Conservation (phyloP, 768 basidiomycete species). For the Boletus subcaerulescens region DNA sequence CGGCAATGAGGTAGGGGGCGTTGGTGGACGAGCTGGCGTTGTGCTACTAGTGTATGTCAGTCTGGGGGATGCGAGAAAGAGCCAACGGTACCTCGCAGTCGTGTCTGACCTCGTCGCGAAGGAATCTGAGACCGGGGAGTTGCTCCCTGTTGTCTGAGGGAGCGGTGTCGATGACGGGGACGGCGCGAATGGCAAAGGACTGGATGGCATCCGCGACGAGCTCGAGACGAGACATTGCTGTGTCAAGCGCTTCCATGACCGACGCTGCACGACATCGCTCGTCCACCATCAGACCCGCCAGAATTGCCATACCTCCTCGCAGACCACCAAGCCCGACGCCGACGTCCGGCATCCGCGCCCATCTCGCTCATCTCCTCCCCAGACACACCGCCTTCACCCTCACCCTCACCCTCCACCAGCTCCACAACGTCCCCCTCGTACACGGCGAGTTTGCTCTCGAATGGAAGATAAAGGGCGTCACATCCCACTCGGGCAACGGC, state of each 20-base stretch:
- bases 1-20: slow-evolving; percentile 74
- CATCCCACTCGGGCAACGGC: slow-evolving; percentile 38
- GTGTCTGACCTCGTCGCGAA: slow-evolving; percentile 41
- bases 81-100: slow-evolving; percentile 37
- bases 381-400: slow-evolving; percentile 66
- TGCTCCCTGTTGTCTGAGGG: slow-evolving; percentile 8
- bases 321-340: neutral
- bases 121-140: slow-evolving; percentile 40
- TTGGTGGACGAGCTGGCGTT: slow-evolving; percentile 51
- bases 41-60: slow-evolving; percentile 45
- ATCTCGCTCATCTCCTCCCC: slow-evolving; percentile 59
- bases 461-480: slow-evolving; percentile 69
- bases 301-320: neutral
- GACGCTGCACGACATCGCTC: slow-evolving; percentile 2
- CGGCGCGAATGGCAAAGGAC: slow-evolving; percentile 16
- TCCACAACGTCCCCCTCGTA: slow-evolving; percentile 70
- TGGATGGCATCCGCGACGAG: neutral
- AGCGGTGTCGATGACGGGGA: slow-evolving; percentile 31
- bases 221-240: neutral
- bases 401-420: slow-evolving; percentile 58
- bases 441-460: slow-evolving; percentile 64
- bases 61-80: neutral
- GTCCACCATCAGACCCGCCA: neutral
- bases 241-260: neutral
- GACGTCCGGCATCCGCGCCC: slow-evolving; percentile 44